These are phyloP conservation scores for Curvularia verruculosa DNA, from an alignment of 2,329 filamentous ascomycete genomes.

Conservation along the genomic window DNA sequence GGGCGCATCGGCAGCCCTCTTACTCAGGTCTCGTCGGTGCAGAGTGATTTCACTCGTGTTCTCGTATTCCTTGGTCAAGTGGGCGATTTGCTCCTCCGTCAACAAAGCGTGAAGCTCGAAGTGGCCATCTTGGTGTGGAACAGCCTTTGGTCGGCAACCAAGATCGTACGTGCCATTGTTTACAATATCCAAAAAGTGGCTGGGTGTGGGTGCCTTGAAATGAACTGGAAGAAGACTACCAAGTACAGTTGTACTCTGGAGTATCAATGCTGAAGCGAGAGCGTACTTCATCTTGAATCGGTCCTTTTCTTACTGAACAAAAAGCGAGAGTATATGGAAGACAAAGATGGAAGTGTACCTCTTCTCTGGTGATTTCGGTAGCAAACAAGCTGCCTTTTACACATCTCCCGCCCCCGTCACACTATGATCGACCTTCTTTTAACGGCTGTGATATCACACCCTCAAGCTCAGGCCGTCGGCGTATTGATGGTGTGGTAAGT, in stretches of 20 bases:
- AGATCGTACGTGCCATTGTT: conserved; percentile 46
- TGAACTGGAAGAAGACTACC: conserved; percentile 39
- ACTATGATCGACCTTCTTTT: conserved; percentile 16
- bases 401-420: background rate
- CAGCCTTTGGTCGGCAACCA: conserved; percentile 42
- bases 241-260: conserved; percentile 38
- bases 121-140: conserved; percentile 37
- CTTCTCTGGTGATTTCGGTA: background rate
- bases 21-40: conserved; percentile 30
- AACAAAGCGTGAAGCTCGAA: conserved; percentile 43
- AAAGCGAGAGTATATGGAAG: conserved; percentile 7
- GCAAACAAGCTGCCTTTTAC: conserved; percentile 14
- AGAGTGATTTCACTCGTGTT: conserved; percentile 30
- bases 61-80: conserved; percentile 38
- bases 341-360: background rate
- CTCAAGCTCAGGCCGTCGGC: conserved; percentile 6
- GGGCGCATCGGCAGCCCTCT: conserved; percentile 40
- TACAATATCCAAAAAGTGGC: conserved; percentile 42
- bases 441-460: conserved; percentile 15
- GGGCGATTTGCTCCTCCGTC: conserved; percentile 42
- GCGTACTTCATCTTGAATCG: conserved; percentile 41
- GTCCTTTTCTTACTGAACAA: background rate
- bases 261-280: conserved; percentile 35
- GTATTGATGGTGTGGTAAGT: conserved; percentile 1
- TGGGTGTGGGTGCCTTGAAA: conserved; percentile 39